Evolutionary conservation across 1,284 basidiomycete species (phyloP).

Genomic region (Fomitopsis pinicola): DNA sequence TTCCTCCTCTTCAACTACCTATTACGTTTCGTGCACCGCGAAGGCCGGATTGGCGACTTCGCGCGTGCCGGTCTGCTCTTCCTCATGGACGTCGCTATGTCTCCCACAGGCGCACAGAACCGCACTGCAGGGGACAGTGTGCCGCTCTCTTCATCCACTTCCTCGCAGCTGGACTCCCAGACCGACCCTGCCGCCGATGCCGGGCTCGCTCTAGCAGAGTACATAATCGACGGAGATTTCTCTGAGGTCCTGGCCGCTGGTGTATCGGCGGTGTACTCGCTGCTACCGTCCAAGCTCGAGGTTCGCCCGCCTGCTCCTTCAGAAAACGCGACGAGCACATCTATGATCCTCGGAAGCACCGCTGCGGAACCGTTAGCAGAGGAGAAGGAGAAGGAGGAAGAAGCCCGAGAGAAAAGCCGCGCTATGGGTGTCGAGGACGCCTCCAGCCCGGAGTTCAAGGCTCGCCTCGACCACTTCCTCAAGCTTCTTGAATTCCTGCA

Average conservation of each 20-base stretch:
- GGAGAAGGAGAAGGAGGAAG: conserved; percentile 48
- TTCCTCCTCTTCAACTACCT: conserved; percentile 95
- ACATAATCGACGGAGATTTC: conserved; percentile 94
- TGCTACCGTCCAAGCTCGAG: conserved; percentile 84
- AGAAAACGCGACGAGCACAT: conserved; percentile 35
- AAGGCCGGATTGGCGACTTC: conserved; percentile 91
- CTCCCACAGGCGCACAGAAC: conserved; percentile 51
- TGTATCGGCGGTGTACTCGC: conserved; percentile 89
- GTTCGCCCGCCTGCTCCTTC: conserved; percentile 47
- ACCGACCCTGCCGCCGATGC: conserved; percentile 77
- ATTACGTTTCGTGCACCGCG: conserved; percentile 91
- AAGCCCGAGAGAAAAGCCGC: conserved; percentile 49
- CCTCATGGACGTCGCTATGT: conserved; percentile 93
- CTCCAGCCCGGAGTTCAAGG: conserved; percentile 71
- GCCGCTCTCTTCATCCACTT: conserved; percentile 24
- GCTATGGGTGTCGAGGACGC: conserved; percentile 73
- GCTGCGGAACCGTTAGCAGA: conserved; percentile 41
- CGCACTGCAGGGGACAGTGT: conserved; percentile 31
- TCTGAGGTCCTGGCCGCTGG: conserved; percentile 95
- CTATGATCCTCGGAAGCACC: conserved; percentile 66
- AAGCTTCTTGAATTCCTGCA: conserved; percentile 91
- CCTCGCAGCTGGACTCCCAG: conserved; percentile 15
- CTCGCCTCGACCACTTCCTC: conserved; percentile 82
- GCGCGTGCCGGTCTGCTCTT: conserved; percentile 90
- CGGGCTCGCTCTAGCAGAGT: conserved; percentile 83